Evolutionary conservation across 1,284 basidiomycete species (phyloP), one percentile per base, ranked within the genome.

Genomic region (Erythrobasidium hasegawianum): DNA sequence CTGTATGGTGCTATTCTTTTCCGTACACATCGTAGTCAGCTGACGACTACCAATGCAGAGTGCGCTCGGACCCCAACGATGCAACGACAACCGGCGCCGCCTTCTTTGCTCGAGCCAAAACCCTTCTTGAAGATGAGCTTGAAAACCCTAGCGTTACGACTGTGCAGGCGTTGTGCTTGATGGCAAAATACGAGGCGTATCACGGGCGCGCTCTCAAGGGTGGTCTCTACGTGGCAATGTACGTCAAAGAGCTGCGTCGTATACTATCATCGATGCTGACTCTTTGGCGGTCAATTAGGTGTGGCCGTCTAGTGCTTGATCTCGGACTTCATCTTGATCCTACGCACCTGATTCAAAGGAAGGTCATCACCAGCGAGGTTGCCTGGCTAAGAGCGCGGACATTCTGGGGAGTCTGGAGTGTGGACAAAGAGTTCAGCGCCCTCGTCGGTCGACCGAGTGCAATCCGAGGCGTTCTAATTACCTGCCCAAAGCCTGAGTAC

Each of bases 121-220:
- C 33, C 41, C 33, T 65, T 10, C 62, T 65, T 8, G 62, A 65
- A 10, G 62, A 49, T 9, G 62, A 65, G 41, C 45, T 65, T 1
- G 62, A 65, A 49, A 57, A 49, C 20, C 62, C 62, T 7, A 57
- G 55, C 16, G 56, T 65, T 14, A 65, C 62, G 33, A 65, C 62
- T 22, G 62, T 65, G 1, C 62, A 65, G 52, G 62, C 62, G 20
- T 33, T 65, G 13, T 58, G 41, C 18, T 45, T 65, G 33, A 65
- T 65, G 62, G 62, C 62, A 11, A 65, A 58, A n/a, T 40, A 52
- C 14, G 62, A 65, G 33, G 55, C 62, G 13, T 57, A 57, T 24
- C 43, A 52, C 24, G 62, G 62, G 18, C 20, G 62, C 52, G 53
- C 55, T 14, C 38, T 65, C 16, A 50, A 52, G 9, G 62, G 62